Base-by-base conservation (phyloP, 495 filamentous ascomycete genomes). In the Hypoxylon rickii region DNA sequence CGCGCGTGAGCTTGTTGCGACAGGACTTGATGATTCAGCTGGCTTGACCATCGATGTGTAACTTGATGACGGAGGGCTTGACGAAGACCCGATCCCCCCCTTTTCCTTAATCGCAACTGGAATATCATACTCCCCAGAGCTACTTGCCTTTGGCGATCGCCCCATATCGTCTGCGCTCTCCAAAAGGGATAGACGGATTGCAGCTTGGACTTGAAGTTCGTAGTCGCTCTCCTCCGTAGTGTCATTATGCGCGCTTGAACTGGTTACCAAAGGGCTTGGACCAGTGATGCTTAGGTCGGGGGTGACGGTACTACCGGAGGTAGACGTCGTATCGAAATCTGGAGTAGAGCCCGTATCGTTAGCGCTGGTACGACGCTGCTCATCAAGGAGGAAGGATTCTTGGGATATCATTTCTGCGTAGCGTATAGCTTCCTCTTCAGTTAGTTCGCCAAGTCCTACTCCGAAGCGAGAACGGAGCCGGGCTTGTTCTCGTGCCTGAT, bases 371-470 rank as follows among this genome's bases (percentile, higher is more conserved):
- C 77, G 77, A 41, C 83, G 83, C 51, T 82, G 74, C 53, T 85
- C 80, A 17, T 90, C 86, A 16, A 71, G 75, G 46, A 77, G 73
- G 43, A 85, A 86, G 0, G 84, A 73, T 70, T 98, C 95, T 61
- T 93, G 81, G 40, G 90, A 96, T 15, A 98, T 73, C 76, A 97
- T 82, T 45, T 86, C 84, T 1, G 93, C 94, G 69, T 97, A 98
- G 10, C 85, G 87, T 22, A 98, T 58, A 33, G 93, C 83, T 63
- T 98, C 91, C 55, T 97, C 92, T 64, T 97, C 92, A 44, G 76
- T 90, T 13, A 92, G 75, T 10, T 88, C 90, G 7, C 87, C 81
- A 3, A 94, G 68, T 48, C 92, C 90, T 11, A 91, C 77, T 7
- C 90, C 90, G 59, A 97, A 95, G 29, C 95, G 83, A 18, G 83